Base-by-base conservation (phyloP, 345 rosid species). In the Cochlearia excelsa region DNA sequence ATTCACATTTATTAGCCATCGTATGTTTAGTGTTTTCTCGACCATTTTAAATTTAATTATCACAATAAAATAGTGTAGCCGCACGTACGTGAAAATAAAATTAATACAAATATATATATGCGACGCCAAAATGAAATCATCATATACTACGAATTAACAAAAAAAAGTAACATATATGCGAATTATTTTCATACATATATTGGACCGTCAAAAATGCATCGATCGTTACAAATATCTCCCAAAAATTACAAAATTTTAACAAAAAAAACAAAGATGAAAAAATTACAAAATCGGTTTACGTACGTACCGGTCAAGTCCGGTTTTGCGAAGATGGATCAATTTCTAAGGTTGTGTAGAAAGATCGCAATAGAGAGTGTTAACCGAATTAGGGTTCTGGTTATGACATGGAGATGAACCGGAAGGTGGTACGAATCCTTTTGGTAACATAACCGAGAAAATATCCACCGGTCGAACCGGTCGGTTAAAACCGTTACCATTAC, bases 371-470 rank as follows among this genome's bases (percentile, higher is more conserved):
- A 65, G 41, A 65, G 61, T 30, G 5, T 70, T 35, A 30, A 9
- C 52, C 3, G 75, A 65, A 30, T 63, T 37, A 70, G 69, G 74
- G 43, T 37, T 50, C 10, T 57, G 60, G 27, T 63, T 70, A 63
- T 70, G 74, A 29, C 69, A 58, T 44, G 56, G 66, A 58, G 75
- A 52, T 39, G 66, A 58, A 52, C 75, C 66, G 57, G 75, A 71
- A 29, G 75, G 66, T 23, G 75, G 75, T 16, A 64, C 56, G 23
- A 58, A 51, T 26, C 70, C 70, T 52, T 65, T 71, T 26, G 75
- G 75, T 38, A 71, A 66, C 70, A 65, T 71, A 59, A 46, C 61
- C 7, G 70, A 46, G 48, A 59, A 64, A 2, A 46, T 51, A 64
- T 51, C n/a, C n/a, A n/a, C 66, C 4, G 70, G 30, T 71, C 61